Evolutionary conservation across 176 grass and related monocot genomes (phyloP).

Genomic region (Pharus latifolius): DNA sequence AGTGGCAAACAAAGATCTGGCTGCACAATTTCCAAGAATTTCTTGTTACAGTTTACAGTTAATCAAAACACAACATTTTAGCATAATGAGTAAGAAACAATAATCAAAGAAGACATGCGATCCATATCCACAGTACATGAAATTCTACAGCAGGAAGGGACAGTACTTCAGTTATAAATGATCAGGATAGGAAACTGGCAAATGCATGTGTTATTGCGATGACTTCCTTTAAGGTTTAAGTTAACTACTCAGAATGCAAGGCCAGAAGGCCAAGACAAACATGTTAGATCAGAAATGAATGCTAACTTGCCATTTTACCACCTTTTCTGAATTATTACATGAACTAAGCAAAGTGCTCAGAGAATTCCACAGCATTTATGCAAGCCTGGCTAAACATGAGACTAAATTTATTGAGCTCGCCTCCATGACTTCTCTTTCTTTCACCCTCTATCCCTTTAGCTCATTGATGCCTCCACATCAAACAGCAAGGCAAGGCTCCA

Average conservation of each 20-base stretch:
- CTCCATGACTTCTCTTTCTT: neutral
- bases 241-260: neutral
- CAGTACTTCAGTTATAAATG: too few relatives aligned
- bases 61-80: neutral
- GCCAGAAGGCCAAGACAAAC: neutral
- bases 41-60: neutral
- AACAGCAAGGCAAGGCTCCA: conserved; percentile 20
- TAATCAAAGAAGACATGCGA: too few relatives aligned
- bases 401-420: conserved; percentile 15
- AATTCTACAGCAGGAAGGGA: too few relatives aligned
- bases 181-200: neutral
- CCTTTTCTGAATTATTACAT: conserved; percentile 2
- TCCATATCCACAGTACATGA: too few relatives aligned
- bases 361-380: conserved; percentile 7
- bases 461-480: conserved; percentile 9
- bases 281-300: neutral
- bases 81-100: neutral
- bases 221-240: neutral
- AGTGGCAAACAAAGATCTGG: neutral
- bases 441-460: neutral
- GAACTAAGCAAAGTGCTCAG: neutral
- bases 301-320: neutral
- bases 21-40: neutral
- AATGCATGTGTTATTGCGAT: neutral
- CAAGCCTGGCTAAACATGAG: conserved; percentile 13